Evolutionary conservation across 176 grass and related monocot species (phyloP), one percentile per base, ranked within the genome.

Genomic region (Microstegium vimineum): DNA sequence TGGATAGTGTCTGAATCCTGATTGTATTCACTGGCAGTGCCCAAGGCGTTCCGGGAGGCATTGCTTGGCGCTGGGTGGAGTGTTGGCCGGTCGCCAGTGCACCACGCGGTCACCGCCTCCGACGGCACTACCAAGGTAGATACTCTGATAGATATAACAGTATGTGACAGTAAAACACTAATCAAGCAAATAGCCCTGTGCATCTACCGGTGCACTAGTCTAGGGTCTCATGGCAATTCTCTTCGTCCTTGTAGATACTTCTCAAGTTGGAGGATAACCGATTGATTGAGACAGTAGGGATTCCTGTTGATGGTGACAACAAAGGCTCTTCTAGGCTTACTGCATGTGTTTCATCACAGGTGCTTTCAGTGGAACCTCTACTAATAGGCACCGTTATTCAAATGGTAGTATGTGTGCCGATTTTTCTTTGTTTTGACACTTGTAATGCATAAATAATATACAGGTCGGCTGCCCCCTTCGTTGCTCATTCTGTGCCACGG

Each of bases 241-340:
- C 56, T 67, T 60, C 13, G 5, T 77, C 34, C 52, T 71, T 80
- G 78, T 69, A 98, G 95, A 93, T 98, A 91, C 90, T 98, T 74
- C 84, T 98, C 56, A 98, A 95, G 87, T 74, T 98, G 84, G 90
- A 95, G 80, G 95, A 98, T 79, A 95, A 90, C 62, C 91, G 95
- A 64, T 67, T 98, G 89, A 76, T 98, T 14, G 95, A 98, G 90
- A 95, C 89, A 2, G 95, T 98, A 49, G 95, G 92, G 57, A 98
- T 98, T 85, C 95, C 92, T 20, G 86, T 90, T 4, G 79, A 95
- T 46, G 88, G 91, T 35, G 90, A 88, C 54, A 90, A 86, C 46
- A 90, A 90, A 79, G 86, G 84, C 47, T 80, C 89, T 3, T 71
- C 92, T 46, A 94, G 92, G 7, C 92, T 98, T 56, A 95, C 95